Conservation (phyloP, 208 protist species). For the Wallacemonas sp. region DNA sequence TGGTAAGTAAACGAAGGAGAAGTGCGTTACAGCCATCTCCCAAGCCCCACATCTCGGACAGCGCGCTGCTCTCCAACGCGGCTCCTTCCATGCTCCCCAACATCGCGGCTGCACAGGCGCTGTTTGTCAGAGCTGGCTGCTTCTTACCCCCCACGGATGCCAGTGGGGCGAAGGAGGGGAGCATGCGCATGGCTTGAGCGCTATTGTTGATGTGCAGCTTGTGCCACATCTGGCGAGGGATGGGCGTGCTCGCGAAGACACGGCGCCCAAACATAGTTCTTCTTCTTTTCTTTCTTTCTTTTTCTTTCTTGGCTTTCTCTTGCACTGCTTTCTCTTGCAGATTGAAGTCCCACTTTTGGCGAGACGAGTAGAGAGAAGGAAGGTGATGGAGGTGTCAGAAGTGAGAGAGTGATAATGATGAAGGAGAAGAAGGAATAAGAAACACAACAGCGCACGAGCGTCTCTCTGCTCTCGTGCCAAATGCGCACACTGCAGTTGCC, state of each 20-base stretch:
- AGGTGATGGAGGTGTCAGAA: too few relatives aligned
- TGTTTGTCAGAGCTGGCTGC: background rate
- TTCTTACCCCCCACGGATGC: slow-evolving; percentile 17
- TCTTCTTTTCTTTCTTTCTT: too few relatives aligned
- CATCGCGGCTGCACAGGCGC: background rate
- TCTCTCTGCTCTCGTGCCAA: too few relatives aligned
- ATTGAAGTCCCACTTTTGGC: too few relatives aligned
- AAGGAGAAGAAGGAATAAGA: too few relatives aligned
- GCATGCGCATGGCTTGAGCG: slow-evolving; percentile 53
- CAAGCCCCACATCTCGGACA: slow-evolving; percentile 9
- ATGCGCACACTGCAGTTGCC: too few relatives aligned
- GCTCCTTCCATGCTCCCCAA: background rate
- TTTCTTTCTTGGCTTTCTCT: too few relatives aligned
- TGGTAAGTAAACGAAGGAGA: background rate
- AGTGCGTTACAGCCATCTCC: background rate
- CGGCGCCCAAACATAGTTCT: slow-evolving; percentile 80
- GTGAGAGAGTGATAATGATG: too few relatives aligned
- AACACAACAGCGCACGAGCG: too few relatives aligned
- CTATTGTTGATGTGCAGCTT: slow-evolving; percentile 67
- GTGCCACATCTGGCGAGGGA: slow-evolving; percentile 72
- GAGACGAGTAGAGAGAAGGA: too few relatives aligned
- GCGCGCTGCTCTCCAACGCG: background rate
- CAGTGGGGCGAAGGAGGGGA: slow-evolving; percentile 62
- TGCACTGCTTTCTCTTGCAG: too few relatives aligned
- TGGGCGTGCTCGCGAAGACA: slow-evolving; percentile 70